These are phyloP conservation scores for Skeletonema menzelii DNA, from an alignment of 108 stramenopile species.

Conservation along the genomic window DNA sequence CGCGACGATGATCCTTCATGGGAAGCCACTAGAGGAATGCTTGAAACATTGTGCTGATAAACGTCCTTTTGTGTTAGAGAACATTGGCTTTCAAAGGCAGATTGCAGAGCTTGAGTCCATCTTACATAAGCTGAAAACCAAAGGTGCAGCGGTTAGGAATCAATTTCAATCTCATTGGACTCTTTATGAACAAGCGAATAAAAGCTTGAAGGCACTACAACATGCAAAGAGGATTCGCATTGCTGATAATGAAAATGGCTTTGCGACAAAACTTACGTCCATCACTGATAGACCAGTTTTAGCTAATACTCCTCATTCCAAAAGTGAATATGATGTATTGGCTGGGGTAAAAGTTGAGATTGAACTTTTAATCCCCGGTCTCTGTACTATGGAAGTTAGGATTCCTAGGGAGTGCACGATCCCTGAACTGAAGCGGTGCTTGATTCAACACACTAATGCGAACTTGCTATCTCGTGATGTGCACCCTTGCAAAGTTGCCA, in stretches of 20 bases:
- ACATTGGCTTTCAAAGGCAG: conserved; percentile 75
- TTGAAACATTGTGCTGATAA: conserved; percentile 45
- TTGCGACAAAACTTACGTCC: neutral
- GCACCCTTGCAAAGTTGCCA: conserved; percentile 54
- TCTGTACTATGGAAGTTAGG: conserved; percentile 72
- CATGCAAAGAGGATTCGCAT: conserved; percentile 34
- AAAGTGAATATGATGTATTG: conserved; percentile 32
- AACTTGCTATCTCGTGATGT: conserved; percentile 49
- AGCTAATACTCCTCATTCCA: neutral
- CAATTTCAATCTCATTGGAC: conserved; percentile 30
- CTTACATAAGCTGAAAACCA: conserved; percentile 34
- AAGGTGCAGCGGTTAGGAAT: conserved; percentile 1
- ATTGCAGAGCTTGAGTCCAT: conserved; percentile 66
- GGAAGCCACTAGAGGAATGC: conserved; percentile 52
- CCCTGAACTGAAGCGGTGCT: conserved; percentile 49
- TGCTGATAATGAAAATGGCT: conserved; percentile 8
- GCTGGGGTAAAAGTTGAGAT: conserved; percentile 55
- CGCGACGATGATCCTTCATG: conserved; percentile 59
- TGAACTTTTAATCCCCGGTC: conserved; percentile 73
- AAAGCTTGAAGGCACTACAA: neutral
- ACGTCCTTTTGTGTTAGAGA: conserved; percentile 72
- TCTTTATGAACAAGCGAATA: conserved; percentile 22
- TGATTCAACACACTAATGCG: conserved; percentile 60
- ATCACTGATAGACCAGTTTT: conserved; percentile 16
- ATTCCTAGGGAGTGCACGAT: conserved; percentile 64